Percentiles rank a stretch among this genome's conserved stretches.
phyloP scores from a whole-genome alignment of 2,329 filamentous ascomycete species.

The Chrysosporium keratinophilum region DNA sequence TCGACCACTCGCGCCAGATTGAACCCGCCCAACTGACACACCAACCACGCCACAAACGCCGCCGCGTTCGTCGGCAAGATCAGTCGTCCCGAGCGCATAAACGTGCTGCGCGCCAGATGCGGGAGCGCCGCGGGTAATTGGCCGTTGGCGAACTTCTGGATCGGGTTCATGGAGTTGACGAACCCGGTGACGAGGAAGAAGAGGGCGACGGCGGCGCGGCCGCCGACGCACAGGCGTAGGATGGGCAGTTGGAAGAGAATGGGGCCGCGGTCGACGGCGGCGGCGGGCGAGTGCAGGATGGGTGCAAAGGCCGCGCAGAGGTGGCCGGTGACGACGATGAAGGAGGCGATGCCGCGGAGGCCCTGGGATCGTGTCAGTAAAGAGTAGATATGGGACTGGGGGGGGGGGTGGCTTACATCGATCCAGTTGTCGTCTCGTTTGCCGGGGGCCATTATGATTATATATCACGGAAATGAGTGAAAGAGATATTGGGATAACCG shows the following conservation, averaged over 20 bases:
- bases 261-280: constrained; percentile 13
- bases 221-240: constrained; percentile 21
- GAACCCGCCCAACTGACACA: constrained; percentile 20
- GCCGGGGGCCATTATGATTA: constrained; percentile 9
- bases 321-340: constrained; percentile 36
- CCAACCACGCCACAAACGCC: constrained; percentile 18
- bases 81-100: constrained; percentile 18
- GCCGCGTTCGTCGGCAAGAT: constrained; percentile 21
- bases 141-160: constrained; percentile 18
- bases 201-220: constrained; percentile 20
- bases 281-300: constrained; percentile 31
- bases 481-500: neutral
- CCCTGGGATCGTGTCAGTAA: constrained; percentile 12
- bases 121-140: constrained; percentile 17
- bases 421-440: constrained; percentile 20
- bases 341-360: constrained; percentile 34
- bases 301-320: constrained; percentile 33
- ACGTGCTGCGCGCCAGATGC: constrained; percentile 17
- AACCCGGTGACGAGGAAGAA: constrained; percentile 25
- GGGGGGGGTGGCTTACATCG: constrained; percentile 14
- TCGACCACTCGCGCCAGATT: constrained; percentile 18
- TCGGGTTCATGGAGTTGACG: constrained; percentile 22
- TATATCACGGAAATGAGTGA: neutral
- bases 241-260: constrained; percentile 22
- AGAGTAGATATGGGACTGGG: neutral